These are phyloP conservation scores for Diaporthe destruens DNA, from an alignment of 2,329 filamentous ascomycete species.

Conservation along the genomic window DNA sequence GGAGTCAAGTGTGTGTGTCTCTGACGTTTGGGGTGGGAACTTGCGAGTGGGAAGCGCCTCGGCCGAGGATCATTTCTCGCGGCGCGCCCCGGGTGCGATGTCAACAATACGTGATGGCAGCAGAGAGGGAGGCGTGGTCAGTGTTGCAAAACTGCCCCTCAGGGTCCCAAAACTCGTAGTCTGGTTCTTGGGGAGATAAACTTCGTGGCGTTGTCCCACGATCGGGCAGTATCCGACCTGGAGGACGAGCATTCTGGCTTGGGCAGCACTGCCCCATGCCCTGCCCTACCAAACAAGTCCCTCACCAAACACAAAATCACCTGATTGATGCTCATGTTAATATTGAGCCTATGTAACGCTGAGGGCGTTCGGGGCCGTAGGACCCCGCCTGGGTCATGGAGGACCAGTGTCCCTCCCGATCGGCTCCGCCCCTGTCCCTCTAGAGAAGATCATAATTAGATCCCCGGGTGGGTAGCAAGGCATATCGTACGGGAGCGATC, in stretches of 20 bases:
- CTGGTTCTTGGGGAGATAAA: neutral
- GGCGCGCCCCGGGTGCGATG: neutral
- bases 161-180: neutral
- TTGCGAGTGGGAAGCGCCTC: neutral
- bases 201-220: slow-evolving; percentile 6
- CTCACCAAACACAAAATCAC: neutral
- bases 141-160: neutral
- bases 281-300: neutral
- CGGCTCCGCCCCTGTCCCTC: too few relatives aligned
- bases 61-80: neutral
- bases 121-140: neutral
- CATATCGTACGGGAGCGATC: neutral
- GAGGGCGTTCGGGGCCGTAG: neutral
- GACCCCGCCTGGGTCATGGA: neutral
- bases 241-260: neutral
- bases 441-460: slow-evolving; percentile 1
- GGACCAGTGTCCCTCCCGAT: neutral
- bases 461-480: neutral
- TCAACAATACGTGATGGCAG: neutral
- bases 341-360: slow-evolving; percentile 20
- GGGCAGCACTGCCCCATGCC: neutral
- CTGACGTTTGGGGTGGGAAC: neutral
- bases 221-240: neutral
- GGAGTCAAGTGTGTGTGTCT: neutral
- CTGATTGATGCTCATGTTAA: slow-evolving; percentile 12